Evolutionary conservation across 83 land plant genomes (phyloP), one percentile per base, ranked within the genome.

Genomic region (Picea engelmannii): DNA sequence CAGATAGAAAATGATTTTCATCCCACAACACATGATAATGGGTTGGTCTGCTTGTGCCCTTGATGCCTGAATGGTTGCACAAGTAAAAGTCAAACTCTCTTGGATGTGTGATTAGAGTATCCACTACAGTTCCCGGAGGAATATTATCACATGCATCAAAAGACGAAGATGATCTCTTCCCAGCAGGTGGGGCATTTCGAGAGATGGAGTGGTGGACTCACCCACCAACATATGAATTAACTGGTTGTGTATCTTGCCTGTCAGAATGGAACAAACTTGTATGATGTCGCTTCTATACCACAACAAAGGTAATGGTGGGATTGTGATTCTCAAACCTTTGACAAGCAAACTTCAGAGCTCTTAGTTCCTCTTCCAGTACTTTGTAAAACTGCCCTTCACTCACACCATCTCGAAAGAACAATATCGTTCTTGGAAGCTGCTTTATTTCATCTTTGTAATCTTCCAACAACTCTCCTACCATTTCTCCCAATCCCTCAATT

Each of bases 271-370:
- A 95, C 58, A 95, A 76, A 78, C 95, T 87, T 16, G 96, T 95
- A 85, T 95, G 98, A 52, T 95, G 98, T 81, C 98, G 87, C 73
- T 95, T 95, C 82, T 95, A 95, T 8, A 95, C 93, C 18, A 93
- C 96, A 6, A 82, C 83, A 79, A 93, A 95, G 8, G 96, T 92
- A 31, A 95, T 89, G 16, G 83, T 65, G 52, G 98, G 98, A 7
- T 79, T 83, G 73, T 93, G 92, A 47, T 73, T 76, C 2, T 75
- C 83, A 67, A 83, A 84, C 31, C 69, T 78, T 21, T 66, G 52
- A 67, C 91, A 94, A 15, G 93, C 94, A 16, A 66, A 80, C 82
- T 81, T 85, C 18, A 95, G 84, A 1, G 93, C 90, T 62, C 87
- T 79, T 64, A 95, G 60, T 73, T 95, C 98, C 80, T 86, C 85